Evolutionary conservation across 371 early-diverging fungal genomes (phyloP).

Genomic region (Apophysomyces elegans): DNA sequence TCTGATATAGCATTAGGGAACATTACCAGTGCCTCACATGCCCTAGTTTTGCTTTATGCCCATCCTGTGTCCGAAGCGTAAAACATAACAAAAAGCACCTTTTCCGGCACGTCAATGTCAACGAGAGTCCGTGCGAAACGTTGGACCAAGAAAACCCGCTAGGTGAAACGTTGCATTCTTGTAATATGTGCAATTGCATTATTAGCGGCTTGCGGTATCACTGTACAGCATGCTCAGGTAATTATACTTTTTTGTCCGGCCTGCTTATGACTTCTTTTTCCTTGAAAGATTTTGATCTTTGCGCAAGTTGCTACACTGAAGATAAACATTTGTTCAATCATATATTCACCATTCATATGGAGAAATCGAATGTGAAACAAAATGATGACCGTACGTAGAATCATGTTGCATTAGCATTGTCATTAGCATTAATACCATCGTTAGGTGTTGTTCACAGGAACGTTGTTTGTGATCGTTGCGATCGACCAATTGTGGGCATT

Average conservation of each 20-base stretch:
- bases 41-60: neutral
- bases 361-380: no score
- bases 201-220: conserved; percentile 7
- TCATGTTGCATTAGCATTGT: no score
- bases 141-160: neutral
- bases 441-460: neutral
- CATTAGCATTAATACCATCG: neutral
- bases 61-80: neutral
- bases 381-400: no score
- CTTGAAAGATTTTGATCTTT: conserved; percentile 16
- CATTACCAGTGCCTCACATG: neutral
- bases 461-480: conserved; percentile 53
- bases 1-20: neutral
- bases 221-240: conserved; percentile 16
- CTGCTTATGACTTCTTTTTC: neutral
- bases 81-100: neutral
- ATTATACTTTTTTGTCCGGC: neutral
- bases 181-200: conserved; percentile 10
- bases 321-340: conserved; percentile 11
- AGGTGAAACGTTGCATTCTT: neutral
- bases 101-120: neutral
- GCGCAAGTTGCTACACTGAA: conserved; percentile 5
- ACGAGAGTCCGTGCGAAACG: neutral
- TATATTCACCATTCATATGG: neutral
- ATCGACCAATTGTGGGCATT: conserved; percentile 40